These are phyloP conservation scores for Fusarium drepaniforme DNA, from an alignment of 2,329 filamentous ascomycete species.

Conservation along the genomic window DNA sequence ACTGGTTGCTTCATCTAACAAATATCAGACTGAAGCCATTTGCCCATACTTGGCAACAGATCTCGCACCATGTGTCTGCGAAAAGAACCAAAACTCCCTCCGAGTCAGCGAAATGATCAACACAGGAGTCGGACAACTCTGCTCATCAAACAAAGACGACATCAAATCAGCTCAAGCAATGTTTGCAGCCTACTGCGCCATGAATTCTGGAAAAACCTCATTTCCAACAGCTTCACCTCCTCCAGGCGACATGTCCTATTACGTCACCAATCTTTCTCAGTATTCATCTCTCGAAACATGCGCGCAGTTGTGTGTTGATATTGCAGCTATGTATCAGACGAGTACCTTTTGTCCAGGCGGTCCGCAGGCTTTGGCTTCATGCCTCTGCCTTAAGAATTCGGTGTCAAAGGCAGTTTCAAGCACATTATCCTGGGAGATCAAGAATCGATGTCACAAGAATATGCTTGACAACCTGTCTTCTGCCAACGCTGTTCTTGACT, in stretches of 20 bases:
- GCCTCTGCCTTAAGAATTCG: not conserved
- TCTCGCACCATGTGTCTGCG: not conserved
- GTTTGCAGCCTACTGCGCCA: constrained; percentile 1
- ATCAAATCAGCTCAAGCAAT: not conserved
- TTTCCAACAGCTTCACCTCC: not conserved
- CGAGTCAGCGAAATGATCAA: not conserved
- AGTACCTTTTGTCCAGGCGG: not conserved
- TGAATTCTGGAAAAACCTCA: not conserved
- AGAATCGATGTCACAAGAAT: not conserved
- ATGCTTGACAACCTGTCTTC: not conserved
- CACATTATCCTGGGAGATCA: not conserved
- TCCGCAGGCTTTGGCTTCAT: not conserved
- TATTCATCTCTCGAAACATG: not conserved
- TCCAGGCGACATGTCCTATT: not conserved
- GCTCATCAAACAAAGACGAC: not conserved
- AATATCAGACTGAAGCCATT: not conserved
- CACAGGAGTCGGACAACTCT: not conserved
- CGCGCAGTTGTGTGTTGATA: not conserved
- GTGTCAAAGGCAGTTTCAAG: not conserved
- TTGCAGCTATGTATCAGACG: not conserved
- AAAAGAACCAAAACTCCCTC: not conserved
- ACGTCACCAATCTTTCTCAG: not conserved
- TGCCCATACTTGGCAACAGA: not conserved
- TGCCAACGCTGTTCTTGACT: not conserved
- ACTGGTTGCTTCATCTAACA: not conserved